phyloP scores from a whole-genome alignment of 306 rosid species.

The Boehmeria nivea region DNA sequence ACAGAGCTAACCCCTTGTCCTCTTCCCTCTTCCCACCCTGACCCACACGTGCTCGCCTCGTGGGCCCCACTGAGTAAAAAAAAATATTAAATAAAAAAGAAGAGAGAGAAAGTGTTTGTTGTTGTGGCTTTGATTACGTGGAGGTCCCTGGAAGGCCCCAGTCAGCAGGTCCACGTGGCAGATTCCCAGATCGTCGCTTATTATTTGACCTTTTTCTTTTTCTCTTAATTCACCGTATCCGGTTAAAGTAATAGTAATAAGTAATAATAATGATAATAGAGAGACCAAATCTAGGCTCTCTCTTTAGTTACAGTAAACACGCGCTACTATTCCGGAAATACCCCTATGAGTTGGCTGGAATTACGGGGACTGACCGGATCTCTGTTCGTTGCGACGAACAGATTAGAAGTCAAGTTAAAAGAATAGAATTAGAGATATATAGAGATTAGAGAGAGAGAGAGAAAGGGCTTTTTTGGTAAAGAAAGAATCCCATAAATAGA shows the following conservation, averaged over 20 bases:
- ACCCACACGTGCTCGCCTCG: conserved; percentile 36
- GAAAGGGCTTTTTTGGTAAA: conserved; percentile 24
- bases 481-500: conserved; percentile 34
- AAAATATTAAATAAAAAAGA: conserved; percentile 10
- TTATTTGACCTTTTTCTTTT: background rate
- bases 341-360: conserved; percentile 8
- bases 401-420: no score
- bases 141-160: conserved; percentile 23
- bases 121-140: conserved; percentile 39
- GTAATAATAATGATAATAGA: background rate
- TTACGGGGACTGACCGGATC: conserved; percentile 28
- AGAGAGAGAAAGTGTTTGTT: conserved; percentile 15
- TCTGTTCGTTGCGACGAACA: no score
- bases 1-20: conserved; percentile 3
- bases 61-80: conserved; percentile 23
- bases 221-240: background rate
- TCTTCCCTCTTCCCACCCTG: conserved; percentile 28
- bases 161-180: conserved; percentile 42
- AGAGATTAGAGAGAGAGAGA: no score
- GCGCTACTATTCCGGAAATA: conserved; percentile 6
- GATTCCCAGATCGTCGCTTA: conserved; percentile 6
- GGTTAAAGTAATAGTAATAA: background rate
- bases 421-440: no score
- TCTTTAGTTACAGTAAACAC: no score
- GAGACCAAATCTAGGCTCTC: no score